Base-by-base conservation (phyloP, 305 asterid genomes). In the Coffea humblotiana region DNA sequence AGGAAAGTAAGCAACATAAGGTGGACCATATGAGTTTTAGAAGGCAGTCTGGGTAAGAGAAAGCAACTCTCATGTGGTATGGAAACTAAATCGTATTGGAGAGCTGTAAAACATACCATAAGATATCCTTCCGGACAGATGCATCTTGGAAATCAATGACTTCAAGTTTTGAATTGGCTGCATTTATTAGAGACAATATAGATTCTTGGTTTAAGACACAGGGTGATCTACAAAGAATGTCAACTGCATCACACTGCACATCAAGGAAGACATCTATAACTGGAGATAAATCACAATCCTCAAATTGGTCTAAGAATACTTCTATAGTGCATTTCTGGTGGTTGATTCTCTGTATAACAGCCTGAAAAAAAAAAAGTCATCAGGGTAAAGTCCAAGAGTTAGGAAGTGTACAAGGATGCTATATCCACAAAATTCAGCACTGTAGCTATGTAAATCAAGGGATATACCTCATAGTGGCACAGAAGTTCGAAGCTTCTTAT, bases 61-160 rank as follows among this genome's bases (percentile, higher is more conserved):
- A 25, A 6, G 29, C 43, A 49, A 70, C 48, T 48, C 32, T 43
- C 69, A 56, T 14, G n/a, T 0, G 23, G 49, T 19, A 23, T 43
- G 15, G n/a, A 58, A 58, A 63, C 71, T 37, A 27, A 29, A 16
- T 52, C 4, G n/a, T 37, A 66, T 16, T 6, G 27, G 51, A 32
- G 48, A 76, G 71, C 21, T 67, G 21, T 52, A 4, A n/a, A 37
- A 76, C 85, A 64, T 87, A 87, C 90, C 86, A 66, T 47, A 87
- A 71, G 74, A 82, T 51, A 27, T 87, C 90, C 80, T 82, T 83
- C 49, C 77, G 45, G 72, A 82, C 72, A 66, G 72, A 71, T n/a
- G 64, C 65, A 69, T 82, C 78, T 35, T 81, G 86, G 66, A 82
- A 82, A 81, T 84, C 86, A 58, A 85, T 77, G 58, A 69, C 76